Evolutionary conservation across 192 early-diverging fungal species (phyloP).

Genomic region (Umbelopsis sp.): DNA sequence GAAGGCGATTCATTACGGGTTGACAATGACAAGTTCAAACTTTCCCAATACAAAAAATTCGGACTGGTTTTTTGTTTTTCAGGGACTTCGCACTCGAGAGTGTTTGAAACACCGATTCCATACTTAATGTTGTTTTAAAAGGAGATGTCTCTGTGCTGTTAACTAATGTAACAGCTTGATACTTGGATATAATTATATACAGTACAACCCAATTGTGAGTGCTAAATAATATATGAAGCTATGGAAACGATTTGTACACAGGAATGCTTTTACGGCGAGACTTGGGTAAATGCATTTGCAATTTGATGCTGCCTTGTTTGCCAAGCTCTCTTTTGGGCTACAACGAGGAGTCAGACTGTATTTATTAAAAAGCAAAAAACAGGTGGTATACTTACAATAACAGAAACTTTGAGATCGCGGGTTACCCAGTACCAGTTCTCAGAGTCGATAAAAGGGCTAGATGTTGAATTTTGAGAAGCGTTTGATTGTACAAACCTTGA

Average conservation of each 20-base stretch:
- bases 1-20: background rate
- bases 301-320: background rate
- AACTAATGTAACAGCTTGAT: too few species aligned
- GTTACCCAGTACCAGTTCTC: constrained; percentile 13
- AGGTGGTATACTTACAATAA: background rate
- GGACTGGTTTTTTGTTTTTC: constrained; percentile 13
- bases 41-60: background rate
- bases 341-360: background rate
- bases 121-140: too few species aligned
- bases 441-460: background rate
- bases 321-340: background rate
- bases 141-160: too few species aligned
- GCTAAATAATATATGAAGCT: background rate
- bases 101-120: background rate
- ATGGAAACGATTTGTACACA: background rate
- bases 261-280: background rate
- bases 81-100: constrained; percentile 2
- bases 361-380: background rate
- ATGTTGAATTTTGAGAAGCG: background rate
- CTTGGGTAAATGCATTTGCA: background rate
- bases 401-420: background rate
- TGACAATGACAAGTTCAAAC: background rate
- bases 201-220: background rate
- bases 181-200: background rate
- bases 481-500: background rate